Evolutionary conservation across 805 yeast genomes (phyloP), one percentile per base, ranked within the genome.

Genomic region (Maudiozyma bulderi): DNA sequence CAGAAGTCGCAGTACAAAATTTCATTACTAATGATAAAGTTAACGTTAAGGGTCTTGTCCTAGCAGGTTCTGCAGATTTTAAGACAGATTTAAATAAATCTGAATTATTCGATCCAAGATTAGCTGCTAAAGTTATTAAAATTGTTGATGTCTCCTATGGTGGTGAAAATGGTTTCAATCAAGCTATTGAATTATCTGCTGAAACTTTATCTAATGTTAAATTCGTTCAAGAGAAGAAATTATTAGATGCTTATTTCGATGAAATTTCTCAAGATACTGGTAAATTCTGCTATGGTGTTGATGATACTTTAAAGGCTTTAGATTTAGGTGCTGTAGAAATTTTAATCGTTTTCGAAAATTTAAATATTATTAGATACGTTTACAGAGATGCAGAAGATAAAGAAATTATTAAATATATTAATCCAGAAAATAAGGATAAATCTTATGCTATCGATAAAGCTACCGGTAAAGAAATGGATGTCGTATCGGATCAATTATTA

Each of bases 61-160:
- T 93, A 64, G 99, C 99, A 39, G 99, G 99, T 81, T 85, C 95
- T 49, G 99, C 99, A 46, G 99, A 95, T 72, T 93, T 93, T 80
- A 93, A 93, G 73, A 93, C 83, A 54, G 99, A 91, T 71, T 79
- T 93, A 67, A 80, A 86, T 50, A 87, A 82, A 69, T 87, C 96
- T 41, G 99, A 93, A 66, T 72, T 93, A 74, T 91, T 93, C 66
- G 99, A 93, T 69, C 74, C 72, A 58, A 87, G 99, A 73, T 77
- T 93, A 64, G 86, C 78, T 58, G 83, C 85, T 46, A 90, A 89
- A 71, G 82, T 93, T 61, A 78, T 93, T 53, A 87, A 89, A 69
- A 79, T 90, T 66, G 99, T 95, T 49, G 99, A 93, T 75, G 86
- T 93, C 50, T 90, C 98, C 3, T 93, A 93, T 65, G 99, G 99